Base-by-base conservation (phyloP, 306 rosid species). In the Ceratonia siliqua region DNA sequence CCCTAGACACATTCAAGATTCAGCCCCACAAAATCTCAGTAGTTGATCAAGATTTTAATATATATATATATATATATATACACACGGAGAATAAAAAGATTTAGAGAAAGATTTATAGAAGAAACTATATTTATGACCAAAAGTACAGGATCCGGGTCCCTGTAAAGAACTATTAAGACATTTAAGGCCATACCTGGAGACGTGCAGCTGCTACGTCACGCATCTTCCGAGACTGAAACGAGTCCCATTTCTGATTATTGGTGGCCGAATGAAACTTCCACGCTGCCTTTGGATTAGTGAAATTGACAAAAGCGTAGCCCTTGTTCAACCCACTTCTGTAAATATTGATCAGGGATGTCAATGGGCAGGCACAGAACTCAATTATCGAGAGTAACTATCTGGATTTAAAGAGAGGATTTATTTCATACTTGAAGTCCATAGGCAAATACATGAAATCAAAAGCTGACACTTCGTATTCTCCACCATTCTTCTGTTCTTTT, bases 291-390 rank as follows among this genome's bases (percentile, higher is more conserved):
- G 86, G 32, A 28, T 64, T 54, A 0, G 91, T 91, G 72, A 91
- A 91, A 72, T 91, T 91, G 0, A 91, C 93, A 66, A 89, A 91
- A 0, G 91, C 97, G 15, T 91, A 91, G 0, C 97, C 97, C 10
- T 87, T 87, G 66, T 91, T 89, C 43, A 86, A 2, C 0, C 83
- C 79, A 0, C 52, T 83, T 0, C 96, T 90, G 87, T 75, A 57
- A 56, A 45, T 11, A 8, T 12, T 7, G 5, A 63, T 6, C 25
- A 57, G 13, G 13, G 62, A 20, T 54, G 5, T 11, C 9, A 33
- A 5, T 39, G 1, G 25, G 61, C 20, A 12, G 4, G 21, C 36
- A 27, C 32, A 15, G 8, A 39, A 0, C 27, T 18, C n/a, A n/a
- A n/a, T n/a, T n/a, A n/a, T n/a, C n/a, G n/a, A n/a, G n/a, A n/a